A percentile compares a stretch with the other conserved stretches of the same genome.
phyloP scores from a whole-genome alignment of 176 grass and related monocot species.

The Tuctoria greenei region DNA sequence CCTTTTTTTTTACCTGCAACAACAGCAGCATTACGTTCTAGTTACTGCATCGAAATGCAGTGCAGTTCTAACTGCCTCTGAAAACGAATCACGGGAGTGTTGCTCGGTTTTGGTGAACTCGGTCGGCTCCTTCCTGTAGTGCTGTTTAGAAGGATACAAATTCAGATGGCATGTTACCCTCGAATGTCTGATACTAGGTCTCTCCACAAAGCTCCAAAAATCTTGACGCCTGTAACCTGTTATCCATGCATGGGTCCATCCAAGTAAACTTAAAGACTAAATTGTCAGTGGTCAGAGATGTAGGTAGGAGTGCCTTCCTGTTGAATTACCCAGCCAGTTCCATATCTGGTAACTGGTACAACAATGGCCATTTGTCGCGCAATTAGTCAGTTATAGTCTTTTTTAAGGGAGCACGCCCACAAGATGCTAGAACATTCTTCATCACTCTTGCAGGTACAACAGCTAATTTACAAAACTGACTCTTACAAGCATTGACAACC shows the following conservation, averaged over 20 bases:
- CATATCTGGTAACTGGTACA: not conserved
- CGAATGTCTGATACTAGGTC: not conserved
- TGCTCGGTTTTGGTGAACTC: not conserved
- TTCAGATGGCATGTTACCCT: not conserved
- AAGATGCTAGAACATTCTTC: too few species aligned
- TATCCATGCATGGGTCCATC: not conserved
- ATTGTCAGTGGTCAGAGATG: not conserved
- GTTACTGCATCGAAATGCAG: not conserved
- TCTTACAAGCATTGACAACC: not conserved
- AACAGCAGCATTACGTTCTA: not conserved
- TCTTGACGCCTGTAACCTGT: not conserved
- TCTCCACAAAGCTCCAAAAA: not conserved
- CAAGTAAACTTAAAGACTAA: not conserved
- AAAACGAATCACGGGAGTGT: not conserved
- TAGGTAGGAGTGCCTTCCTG: not conserved
- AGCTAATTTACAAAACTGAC: too few species aligned
- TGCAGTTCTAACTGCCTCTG: not conserved
- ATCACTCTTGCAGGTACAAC: too few species aligned
- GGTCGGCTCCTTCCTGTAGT: not conserved
- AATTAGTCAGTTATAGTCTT: too few species aligned
- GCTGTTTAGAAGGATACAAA: constrained; percentile 1
- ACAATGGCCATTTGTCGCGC: not conserved
- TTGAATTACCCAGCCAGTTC: constrained; percentile 14
- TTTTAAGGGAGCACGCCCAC: too few species aligned
- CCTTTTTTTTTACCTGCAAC: not conserved